phyloP scores from a whole-genome alignment of 1,284 basidiomycete genomes.

The Sporisorium reilianum region DNA sequence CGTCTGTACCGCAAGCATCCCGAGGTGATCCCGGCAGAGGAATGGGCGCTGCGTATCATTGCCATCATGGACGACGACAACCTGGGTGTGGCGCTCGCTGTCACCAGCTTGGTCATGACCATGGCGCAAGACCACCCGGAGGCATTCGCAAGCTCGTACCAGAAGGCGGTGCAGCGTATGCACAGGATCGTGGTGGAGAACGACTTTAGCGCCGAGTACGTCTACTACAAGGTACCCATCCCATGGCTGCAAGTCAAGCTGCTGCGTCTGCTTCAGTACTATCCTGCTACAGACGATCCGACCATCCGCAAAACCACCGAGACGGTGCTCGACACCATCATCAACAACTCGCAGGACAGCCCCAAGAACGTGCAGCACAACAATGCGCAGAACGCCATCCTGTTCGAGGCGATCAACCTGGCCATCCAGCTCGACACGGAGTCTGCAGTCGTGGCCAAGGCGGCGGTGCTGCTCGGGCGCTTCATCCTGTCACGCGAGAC shows the following conservation, averaged over 20 bases:
- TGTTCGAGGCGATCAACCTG: slow-evolving; percentile 97
- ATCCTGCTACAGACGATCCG: slow-evolving; percentile 90
- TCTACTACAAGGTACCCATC: slow-evolving; percentile 97
- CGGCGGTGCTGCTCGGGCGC: slow-evolving; percentile 89
- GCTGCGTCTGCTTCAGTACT: slow-evolving; percentile 91
- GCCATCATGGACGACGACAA: slow-evolving; percentile 94
- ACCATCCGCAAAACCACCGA: slow-evolving; percentile 82
- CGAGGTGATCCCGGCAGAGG: slow-evolving; percentile 88
- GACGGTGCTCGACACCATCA: slow-evolving; percentile 87
- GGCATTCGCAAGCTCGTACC: slow-evolving; percentile 89
- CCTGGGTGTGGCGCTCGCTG: slow-evolving; percentile 89
- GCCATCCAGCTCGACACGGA: slow-evolving; percentile 96
- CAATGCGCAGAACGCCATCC: slow-evolving; percentile 96
- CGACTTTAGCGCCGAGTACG: slow-evolving; percentile 85
- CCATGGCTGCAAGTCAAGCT: slow-evolving; percentile 99
- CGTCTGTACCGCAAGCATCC: slow-evolving; percentile 96
- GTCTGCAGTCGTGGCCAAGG: slow-evolving; percentile 87
- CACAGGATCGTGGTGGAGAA: slow-evolving; percentile 88
- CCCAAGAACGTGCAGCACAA: slow-evolving; percentile 97
- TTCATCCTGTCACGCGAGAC: slow-evolving; percentile 99
- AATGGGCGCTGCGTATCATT: slow-evolving; percentile 95
- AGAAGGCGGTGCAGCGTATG: slow-evolving; percentile 90
- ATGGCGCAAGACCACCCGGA: slow-evolving; percentile 93
- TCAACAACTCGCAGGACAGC: slow-evolving; percentile 92
- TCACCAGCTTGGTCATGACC: slow-evolving; percentile 92